Evolutionary conservation across 1,284 basidiomycete genomes (phyloP), one percentile per base, ranked within the genome.

Genomic region (Rhodotorula sp.): DNA sequence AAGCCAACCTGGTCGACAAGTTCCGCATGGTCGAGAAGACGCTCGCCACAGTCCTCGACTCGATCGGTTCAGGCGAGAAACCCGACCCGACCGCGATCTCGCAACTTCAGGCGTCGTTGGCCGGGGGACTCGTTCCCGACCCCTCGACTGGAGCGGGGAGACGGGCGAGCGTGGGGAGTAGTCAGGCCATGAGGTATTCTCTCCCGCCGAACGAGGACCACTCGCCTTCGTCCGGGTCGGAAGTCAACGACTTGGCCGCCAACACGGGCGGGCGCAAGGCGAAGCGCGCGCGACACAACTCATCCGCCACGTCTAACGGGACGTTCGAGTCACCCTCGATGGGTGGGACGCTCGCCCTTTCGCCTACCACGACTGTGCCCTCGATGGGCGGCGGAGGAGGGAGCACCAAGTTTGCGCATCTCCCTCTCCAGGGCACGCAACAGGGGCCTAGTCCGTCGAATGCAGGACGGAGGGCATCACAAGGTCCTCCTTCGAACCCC

Each of bases 31-130:
- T 72, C 34, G 68, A 72, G 36, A 64, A 64, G 29, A 61, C 58
- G 4, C 62, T 73, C 32, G 67, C 67, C 0, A 29, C 51, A 24
- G 58, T 73, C 34, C 59, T 73, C 49, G 56, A 70, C 51, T 67
- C 71, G 56, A 64, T 73, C 39, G 58, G 56, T 22, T 58, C 68
- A 8, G 71, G 71, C 52, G 63, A 65, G n/a, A 54, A 54, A n/a
- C 71, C 71, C 36, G 68, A 70, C 48, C 62, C 64, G 0, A 30
- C 8, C 4, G 56, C 62, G 19, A 34, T 73, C 29, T 48, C 55
- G 44, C 63, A 70, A 30, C 59, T 73, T 6, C 62, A 73, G 29
- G 59, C 64, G 2, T 61, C 65, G 4, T 53, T 73, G 48, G 68
- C 62, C 30, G 68, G 67, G 27, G 68, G 71, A 7, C 27, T 64